phyloP scores from a whole-genome alignment of 345 rosid species.

The Mangifera indica region DNA sequence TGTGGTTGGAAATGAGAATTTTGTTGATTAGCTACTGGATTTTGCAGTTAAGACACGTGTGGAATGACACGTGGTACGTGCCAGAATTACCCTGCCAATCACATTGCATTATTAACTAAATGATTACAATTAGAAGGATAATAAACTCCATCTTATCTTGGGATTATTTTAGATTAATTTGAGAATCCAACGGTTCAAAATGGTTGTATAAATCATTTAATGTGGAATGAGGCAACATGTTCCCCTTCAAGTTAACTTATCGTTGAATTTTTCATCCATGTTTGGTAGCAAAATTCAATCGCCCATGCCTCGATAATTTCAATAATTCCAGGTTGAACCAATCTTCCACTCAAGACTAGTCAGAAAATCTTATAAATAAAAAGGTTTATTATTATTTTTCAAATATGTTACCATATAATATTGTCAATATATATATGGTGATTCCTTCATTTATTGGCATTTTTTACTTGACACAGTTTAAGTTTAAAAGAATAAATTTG shows the following conservation, averaged over 20 bases:
- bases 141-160: too few species aligned
- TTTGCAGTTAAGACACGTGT: not conserved
- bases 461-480: too few species aligned
- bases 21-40: conserved; percentile 17
- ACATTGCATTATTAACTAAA: not conserved
- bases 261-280: not conserved
- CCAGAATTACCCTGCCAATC: not conserved
- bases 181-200: not conserved
- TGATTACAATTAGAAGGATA: too few species aligned
- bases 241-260: not conserved
- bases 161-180: too few species aligned
- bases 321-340: conserved; percentile 7
- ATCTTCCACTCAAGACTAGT: not conserved
- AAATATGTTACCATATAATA: not conserved
- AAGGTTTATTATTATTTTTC: not conserved
- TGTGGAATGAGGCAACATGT: conserved; percentile 8
- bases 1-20: conserved; percentile 6
- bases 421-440: too few species aligned
- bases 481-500: too few species aligned
- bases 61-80: conserved; percentile 24
- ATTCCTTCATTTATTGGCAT: too few species aligned
- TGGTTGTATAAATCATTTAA: too few species aligned
- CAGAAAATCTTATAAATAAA: not conserved
- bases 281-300: conserved; percentile 7
- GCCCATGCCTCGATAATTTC: conserved; percentile 9